Percentiles rank a stretch among this genome's conserved stretches.
Evolutionary conservation across 352 stramenopile species (phyloP).

Genomic region (Phytophthora cryptogea): DNA sequence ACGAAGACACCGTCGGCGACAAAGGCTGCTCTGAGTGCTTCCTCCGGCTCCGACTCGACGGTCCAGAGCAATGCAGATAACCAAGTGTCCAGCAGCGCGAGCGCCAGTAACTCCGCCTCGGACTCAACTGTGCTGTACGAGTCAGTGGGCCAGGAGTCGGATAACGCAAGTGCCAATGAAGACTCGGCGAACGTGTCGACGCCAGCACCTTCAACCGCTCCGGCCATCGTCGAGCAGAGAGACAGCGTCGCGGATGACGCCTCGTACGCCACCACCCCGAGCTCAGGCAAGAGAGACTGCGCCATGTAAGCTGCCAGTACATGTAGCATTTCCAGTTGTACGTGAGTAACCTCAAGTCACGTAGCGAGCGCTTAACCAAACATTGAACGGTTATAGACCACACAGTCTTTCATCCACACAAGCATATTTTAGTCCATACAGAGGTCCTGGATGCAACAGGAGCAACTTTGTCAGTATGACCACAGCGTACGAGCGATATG

Average conservation of each 20-base stretch:
- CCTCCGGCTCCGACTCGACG: slow-evolving; percentile 13
- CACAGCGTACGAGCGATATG: not conserved
- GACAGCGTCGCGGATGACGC: slow-evolving; percentile 1
- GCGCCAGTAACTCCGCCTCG: slow-evolving; percentile 1
- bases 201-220: not conserved
- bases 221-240: not conserved
- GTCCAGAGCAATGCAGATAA: slow-evolving; percentile 14
- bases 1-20: not conserved
- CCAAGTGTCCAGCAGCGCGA: slow-evolving; percentile 7
- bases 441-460: not conserved
- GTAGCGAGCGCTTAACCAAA: slow-evolving; percentile 17
- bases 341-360: slow-evolving; percentile 20
- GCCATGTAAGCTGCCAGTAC: slow-evolving; percentile 17
- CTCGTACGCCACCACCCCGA: slow-evolving; percentile 11
- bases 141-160: slow-evolving; percentile 2
- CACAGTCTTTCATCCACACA: not conserved
- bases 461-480: no score
- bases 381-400: slow-evolving; percentile 12
- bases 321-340: slow-evolving; percentile 1
- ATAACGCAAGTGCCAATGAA: slow-evolving; percentile 3
- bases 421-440: no score
- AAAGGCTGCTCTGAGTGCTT: not conserved
- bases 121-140: slow-evolving; percentile 14
- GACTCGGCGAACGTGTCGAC: not conserved
- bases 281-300: slow-evolving; percentile 15